Evolutionary conservation across 495 filamentous ascomycete species (phyloP).

Genomic region (Penicillium longicatenatum): DNA sequence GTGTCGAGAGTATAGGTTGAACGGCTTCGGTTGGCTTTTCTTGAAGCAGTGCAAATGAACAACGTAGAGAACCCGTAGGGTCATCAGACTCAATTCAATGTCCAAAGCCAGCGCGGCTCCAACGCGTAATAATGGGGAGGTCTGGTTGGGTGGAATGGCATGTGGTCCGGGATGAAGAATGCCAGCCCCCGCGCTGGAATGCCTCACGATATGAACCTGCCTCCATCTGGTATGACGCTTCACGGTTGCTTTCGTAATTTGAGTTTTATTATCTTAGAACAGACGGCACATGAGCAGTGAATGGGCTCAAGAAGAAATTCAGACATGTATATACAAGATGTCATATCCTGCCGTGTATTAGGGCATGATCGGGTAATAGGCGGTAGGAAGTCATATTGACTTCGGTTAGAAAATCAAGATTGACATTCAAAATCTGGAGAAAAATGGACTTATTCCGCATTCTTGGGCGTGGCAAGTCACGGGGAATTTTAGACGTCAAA

Average conservation of each 20-base stretch:
- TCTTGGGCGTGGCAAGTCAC: constrained; percentile 19
- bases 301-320: no score
- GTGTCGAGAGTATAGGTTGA: constrained; percentile 1
- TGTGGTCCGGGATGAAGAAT: constrained; percentile 37
- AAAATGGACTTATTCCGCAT: constrained; percentile 7
- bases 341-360: background rate
- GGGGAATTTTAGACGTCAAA: constrained; percentile 4
- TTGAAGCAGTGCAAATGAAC: constrained; percentile 11
- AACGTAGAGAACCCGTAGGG: constrained; percentile 10
- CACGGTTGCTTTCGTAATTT: background rate
- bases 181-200: constrained; percentile 28
- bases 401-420: background rate
- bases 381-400: background rate
- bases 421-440: background rate
- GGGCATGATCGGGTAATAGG: no score
- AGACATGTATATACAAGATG: no score
- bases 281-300: background rate
- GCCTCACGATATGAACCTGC: constrained; percentile 21
- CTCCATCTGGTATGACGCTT: constrained; percentile 32
- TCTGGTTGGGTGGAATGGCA: constrained; percentile 36
- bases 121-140: constrained; percentile 35
- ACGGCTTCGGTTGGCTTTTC: constrained; percentile 2
- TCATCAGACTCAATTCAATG: constrained; percentile 4
- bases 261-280: background rate
- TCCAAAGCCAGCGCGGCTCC: constrained; percentile 5